Percentiles rank a stretch among this genome's conserved stretches.
Conservation (phyloP, 257 asterid genomes). For the Agastache rugosa region DNA sequence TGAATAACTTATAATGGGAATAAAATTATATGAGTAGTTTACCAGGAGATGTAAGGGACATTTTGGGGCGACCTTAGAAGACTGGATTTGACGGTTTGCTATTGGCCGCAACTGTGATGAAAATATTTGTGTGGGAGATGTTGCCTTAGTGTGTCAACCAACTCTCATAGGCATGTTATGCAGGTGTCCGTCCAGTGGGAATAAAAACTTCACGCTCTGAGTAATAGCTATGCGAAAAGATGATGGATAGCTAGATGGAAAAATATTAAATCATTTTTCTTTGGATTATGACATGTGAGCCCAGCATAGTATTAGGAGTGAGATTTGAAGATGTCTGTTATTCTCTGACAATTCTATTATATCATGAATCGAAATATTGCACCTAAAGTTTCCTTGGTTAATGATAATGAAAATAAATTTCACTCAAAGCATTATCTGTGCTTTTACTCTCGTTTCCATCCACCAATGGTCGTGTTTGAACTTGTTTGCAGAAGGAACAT, state of each 20-base stretch:
- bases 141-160: background rate
- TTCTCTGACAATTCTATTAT: background rate
- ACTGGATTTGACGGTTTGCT: background rate
- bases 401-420: background rate
- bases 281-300: too few species aligned
- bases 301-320: background rate
- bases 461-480: slow-evolving; percentile 7
- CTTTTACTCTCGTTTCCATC: slow-evolving; percentile 13
- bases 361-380: background rate
- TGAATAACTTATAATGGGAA: background rate
- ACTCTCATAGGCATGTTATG: background rate
- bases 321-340: background rate
- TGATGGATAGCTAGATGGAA: too few species aligned
- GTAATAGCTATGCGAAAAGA: too few species aligned
- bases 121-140: background rate
- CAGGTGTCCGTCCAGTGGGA: background rate
- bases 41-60: background rate
- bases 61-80: background rate
- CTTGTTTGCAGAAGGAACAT: slow-evolving; percentile 86
- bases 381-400: slow-evolving; percentile 3
- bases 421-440: background rate
- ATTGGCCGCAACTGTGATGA: background rate
- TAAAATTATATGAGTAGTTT: background rate
- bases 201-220: background rate
- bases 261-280: too few species aligned